Percentiles rank a stretch among this genome's conserved stretches.
These are phyloP conservation scores for Aphanomyces cochlioides DNA, from an alignment of 352 stramenopile genomes.

Conservation along the genomic window DNA sequence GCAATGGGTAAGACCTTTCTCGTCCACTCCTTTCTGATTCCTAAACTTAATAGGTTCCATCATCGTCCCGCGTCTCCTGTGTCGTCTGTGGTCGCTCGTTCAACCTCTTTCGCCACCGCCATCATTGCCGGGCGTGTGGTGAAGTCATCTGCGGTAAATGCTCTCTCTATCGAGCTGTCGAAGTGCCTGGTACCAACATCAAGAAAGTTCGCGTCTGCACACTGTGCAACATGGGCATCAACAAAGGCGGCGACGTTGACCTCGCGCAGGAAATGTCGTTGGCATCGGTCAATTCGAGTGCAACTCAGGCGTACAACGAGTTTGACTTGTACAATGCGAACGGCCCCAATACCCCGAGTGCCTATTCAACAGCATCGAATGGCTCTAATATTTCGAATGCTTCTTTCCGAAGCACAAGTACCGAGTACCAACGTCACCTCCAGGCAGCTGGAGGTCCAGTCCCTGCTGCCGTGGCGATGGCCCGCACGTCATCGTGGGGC, in stretches of 20 bases:
- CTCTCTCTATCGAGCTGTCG: slow-evolving; percentile 73
- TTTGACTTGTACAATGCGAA: slow-evolving; percentile 72
- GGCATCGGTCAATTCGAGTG: slow-evolving; percentile 72
- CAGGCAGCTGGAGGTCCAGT: neutral
- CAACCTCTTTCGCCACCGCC: slow-evolving; percentile 70
- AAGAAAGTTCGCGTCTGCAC: slow-evolving; percentile 83
- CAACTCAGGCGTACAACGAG: slow-evolving; percentile 76
- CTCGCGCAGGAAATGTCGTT: slow-evolving; percentile 72
- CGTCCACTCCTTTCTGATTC: too few relatives aligned
- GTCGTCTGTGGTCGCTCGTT: slow-evolving; percentile 71
- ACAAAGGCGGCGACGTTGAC: slow-evolving; percentile 39
- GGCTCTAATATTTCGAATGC: slow-evolving; percentile 67
- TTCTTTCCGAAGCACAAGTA: slow-evolving; percentile 14
- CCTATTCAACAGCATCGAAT: slow-evolving; percentile 68
- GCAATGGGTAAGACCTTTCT: slow-evolving; percentile 45
- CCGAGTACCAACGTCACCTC: slow-evolving; percentile 13
- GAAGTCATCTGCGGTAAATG: slow-evolving; percentile 87
- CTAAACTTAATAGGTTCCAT: slow-evolving; percentile 43
- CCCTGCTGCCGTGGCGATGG: slow-evolving; percentile 4
- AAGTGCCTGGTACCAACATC: slow-evolving; percentile 73
- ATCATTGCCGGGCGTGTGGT: slow-evolving; percentile 84
- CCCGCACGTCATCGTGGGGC: slow-evolving; percentile 8
- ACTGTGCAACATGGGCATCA: slow-evolving; percentile 80
- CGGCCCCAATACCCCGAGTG: slow-evolving; percentile 58
- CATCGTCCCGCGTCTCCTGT: slow-evolving; percentile 59